Base-by-base conservation (phyloP, 495 filamentous ascomycete species). In the Lasiosphaeris hirsuta region DNA sequence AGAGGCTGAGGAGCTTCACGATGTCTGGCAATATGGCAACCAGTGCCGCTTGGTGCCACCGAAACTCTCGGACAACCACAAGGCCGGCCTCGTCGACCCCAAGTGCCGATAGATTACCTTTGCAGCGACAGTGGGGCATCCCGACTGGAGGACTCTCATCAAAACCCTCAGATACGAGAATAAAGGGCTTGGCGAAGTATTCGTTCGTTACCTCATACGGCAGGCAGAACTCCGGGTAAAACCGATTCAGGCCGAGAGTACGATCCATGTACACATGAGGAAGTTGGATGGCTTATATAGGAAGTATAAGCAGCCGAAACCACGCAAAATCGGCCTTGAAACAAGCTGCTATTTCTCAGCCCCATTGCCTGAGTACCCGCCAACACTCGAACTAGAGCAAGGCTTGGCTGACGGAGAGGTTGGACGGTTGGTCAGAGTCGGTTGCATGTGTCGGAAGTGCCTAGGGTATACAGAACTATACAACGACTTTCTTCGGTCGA, bases 241-340 rank as follows among this genome's bases (percentile, higher is more conserved):
- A 35, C 33, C 58, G 37, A 56, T 61, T 55, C 4, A 15, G 52
- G 15, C 0, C 53, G 42, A 61, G 53, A 61, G 23, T 47, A 37
- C 58, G 19, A 56, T 61, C 53, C 45, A 52, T 10, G 44, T 56
- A 14, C 46, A 56, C 39, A 56, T 36, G 0, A 61, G 53, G 58
- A 47, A 61, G 52, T 37, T 61, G 34, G 58, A 43, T 33, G 45
- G 51, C 45, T 56, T 61, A 44, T 61, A 61, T 37, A 51, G 46
- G 42, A 61, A 61, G 45, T 61, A 61, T 53, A 55, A 46, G 23
- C n/a, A n/a, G n/a, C n/a, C n/a, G n/a, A n/a, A n/a, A n/a, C n/a
- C n/a, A n/a, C n/a, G n/a, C n/a, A n/a, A n/a, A n/a, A n/a, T n/a
- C n/a, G n/a, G n/a, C n/a, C n/a, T n/a, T n/a, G n/a, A n/a, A n/a